phyloP scores from a whole-genome alignment of 108 stramenopile genomes.

The Nitzschia palea region DNA sequence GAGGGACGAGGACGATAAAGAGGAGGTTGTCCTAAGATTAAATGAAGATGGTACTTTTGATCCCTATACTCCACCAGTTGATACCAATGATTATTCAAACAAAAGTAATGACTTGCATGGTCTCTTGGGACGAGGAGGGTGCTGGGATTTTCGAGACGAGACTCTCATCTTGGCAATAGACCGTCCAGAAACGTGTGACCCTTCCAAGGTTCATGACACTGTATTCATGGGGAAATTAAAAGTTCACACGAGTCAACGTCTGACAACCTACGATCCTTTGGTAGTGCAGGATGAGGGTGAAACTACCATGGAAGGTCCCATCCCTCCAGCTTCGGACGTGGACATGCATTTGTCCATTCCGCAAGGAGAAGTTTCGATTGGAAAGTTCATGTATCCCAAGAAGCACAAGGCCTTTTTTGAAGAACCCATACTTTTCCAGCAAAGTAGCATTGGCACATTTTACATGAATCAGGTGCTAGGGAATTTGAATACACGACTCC shows the following conservation, averaged over 20 bases:
- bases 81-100: not conserved
- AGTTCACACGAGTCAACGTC: conserved; percentile 5
- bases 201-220: conserved; percentile 19
- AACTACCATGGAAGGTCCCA: not conserved
- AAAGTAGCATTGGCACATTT: conserved; percentile 10
- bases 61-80: conserved; percentile 3
- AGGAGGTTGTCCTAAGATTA: conserved; percentile 11
- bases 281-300: not conserved
- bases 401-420: conserved; percentile 31
- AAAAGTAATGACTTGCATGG: not conserved
- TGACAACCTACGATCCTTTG: not conserved
- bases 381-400: conserved; percentile 30
- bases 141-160: conserved; percentile 16
- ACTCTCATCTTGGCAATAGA: conserved; percentile 22
- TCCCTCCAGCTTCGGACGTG: not conserved
- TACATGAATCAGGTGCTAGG: conserved; percentile 14
- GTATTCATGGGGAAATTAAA: conserved; percentile 8
- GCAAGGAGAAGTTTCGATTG: conserved; percentile 13
- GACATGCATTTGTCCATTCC: conserved; percentile 25
- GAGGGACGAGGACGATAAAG: not conserved
- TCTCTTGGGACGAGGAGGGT: conserved; percentile 16
- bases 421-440: conserved; percentile 19
- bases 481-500: conserved; percentile 10
- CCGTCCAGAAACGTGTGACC: conserved; percentile 2
- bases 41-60: conserved; percentile 28